Evolutionary conservation across 2,329 filamentous ascomycete species (phyloP).

Genomic region (Colletotrichum tamarilloi): DNA sequence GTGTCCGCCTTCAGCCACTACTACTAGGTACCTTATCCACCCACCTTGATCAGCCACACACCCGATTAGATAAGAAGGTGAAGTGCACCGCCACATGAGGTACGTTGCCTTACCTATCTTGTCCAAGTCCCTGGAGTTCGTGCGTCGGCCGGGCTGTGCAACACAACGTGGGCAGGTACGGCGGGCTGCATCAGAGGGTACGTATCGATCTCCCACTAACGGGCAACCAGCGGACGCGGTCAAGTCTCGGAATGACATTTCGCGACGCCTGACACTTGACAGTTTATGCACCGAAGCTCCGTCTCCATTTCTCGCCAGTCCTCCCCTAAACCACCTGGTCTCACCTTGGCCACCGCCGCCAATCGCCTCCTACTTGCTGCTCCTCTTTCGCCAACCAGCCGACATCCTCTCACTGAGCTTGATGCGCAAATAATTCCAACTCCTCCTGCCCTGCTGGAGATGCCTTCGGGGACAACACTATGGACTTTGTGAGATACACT

Average conservation of each 20-base stretch:
- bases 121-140: neutral
- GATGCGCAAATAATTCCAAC: constrained; percentile 24
- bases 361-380: neutral
- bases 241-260: constrained; percentile 41
- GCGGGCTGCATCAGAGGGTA: neutral
- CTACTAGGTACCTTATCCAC: too few relatives aligned
- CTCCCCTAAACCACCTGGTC: neutral
- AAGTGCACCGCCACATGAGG: neutral
- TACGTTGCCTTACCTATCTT: neutral
- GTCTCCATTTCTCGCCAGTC: neutral
- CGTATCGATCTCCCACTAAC: constrained; percentile 1
- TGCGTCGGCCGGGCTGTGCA: neutral
- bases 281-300: constrained; percentile 42
- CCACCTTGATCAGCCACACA: neutral
- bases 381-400: neutral
- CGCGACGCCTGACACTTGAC: constrained; percentile 45
- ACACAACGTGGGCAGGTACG: neutral
- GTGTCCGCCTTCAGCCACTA: too few relatives aligned
- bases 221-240: constrained; percentile 20
- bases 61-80: neutral
- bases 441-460: constrained; percentile 46
- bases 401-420: neutral
- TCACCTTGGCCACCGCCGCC: neutral
- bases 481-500: constrained; percentile 65
- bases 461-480: constrained; percentile 57